A percentile compares a stretch with the other conserved stretches of the same genome.
phyloP scores from a whole-genome alignment of 306 rosid species.

The Quercus glauca region DNA sequence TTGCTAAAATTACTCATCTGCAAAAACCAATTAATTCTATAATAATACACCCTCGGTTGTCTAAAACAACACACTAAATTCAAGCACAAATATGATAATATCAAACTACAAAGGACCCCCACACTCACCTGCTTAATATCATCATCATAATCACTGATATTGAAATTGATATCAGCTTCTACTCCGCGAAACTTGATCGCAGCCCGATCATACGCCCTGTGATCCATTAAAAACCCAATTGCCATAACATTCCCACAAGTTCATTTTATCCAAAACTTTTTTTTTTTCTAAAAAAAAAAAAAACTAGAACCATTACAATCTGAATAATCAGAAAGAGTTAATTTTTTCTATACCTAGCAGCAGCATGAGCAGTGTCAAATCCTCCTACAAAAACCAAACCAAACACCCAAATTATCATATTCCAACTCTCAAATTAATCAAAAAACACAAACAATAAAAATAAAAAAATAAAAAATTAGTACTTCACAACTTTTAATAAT shows the following conservation, averaged over 20 bases:
- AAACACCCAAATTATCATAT: background rate
- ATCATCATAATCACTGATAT: conserved; percentile 69
- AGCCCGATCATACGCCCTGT: conserved; percentile 95
- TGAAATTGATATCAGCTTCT: conserved; percentile 91
- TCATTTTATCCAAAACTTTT: background rate
- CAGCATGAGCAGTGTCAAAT: conserved; percentile 91
- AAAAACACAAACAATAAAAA: background rate
- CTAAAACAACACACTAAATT: background rate
- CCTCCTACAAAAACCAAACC: conserved; percentile 50
- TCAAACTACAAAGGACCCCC: background rate
- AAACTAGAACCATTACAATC: background rate
- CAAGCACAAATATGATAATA: background rate
- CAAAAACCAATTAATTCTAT: conserved; percentile 8
- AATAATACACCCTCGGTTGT: background rate
- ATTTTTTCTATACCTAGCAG: conserved; percentile 62
- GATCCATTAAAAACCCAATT: conserved; percentile 13
- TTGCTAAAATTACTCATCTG: conserved; percentile 79
- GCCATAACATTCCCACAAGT: background rate
- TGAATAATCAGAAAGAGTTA: background rate
- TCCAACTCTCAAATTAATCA: background rate
- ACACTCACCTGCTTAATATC: conserved; percentile 73
- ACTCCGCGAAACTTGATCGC: conserved; percentile 87
- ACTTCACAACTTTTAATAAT: background rate
- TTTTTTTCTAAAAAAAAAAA: background rate
- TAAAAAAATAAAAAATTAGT: conserved; percentile 4